These are phyloP conservation scores for Pistacia vera DNA, from an alignment of 345 rosid genomes.

Conservation along the genomic window DNA sequence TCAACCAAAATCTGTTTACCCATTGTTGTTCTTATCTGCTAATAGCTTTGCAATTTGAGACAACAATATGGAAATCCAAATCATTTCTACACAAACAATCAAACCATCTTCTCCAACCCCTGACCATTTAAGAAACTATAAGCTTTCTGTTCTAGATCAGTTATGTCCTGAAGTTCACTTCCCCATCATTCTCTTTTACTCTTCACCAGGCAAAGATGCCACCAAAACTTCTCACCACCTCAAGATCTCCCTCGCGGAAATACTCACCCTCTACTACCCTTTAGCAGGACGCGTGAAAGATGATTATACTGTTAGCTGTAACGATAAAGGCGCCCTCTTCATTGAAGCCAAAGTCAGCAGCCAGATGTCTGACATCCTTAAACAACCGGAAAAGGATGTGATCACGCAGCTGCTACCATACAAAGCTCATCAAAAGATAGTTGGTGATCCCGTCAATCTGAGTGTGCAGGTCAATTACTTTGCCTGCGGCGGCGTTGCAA, in stretches of 20 bases:
- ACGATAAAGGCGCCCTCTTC: conserved; percentile 24
- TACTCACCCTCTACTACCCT: conserved; percentile 25
- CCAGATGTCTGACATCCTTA: conserved; percentile 17
- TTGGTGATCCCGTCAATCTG: neutral
- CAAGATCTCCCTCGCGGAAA: conserved; percentile 24
- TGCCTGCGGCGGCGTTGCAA: conserved; percentile 32
- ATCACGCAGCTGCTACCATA: conserved; percentile 22
- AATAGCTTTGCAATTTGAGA: no score
- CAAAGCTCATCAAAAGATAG: neutral
- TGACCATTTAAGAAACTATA: conserved; percentile 13
- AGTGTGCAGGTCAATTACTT: conserved; percentile 29
- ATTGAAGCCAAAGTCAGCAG: conserved; percentile 13
- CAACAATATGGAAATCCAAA: conserved; percentile 32
- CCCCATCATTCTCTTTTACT: conserved; percentile 31
- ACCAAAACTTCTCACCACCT: neutral
- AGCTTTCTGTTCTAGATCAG: conserved; percentile 38
- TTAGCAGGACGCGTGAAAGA: conserved; percentile 29
- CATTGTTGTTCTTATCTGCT: no score
- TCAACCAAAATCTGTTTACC: no score
- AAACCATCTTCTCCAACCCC: conserved; percentile 39
- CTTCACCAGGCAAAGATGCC: neutral
- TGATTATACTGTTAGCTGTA: conserved; percentile 24
- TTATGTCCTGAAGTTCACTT: conserved; percentile 19
- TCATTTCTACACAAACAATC: conserved; percentile 20
- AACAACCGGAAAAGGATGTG: neutral